Evolutionary conservation across 768 basidiomycete genomes (phyloP).

Genomic region (Neoboletus magnificus): DNA sequence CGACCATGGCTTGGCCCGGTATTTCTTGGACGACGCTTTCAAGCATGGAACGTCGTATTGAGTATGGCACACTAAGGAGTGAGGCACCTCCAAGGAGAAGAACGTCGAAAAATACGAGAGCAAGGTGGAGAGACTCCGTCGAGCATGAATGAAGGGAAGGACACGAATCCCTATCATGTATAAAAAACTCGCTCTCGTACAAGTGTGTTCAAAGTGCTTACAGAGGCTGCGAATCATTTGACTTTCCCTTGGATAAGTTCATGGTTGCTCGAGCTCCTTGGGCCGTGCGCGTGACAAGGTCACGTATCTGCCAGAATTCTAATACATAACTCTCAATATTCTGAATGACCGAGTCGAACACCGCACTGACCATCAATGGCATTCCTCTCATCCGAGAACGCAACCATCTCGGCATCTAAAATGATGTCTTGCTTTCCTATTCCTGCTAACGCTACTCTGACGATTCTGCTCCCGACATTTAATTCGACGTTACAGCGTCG

Average conservation of each 20-base stretch:
- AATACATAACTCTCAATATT: conserved; percentile 2
- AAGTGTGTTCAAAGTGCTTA: conserved; percentile 3
- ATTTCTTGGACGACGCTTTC: conserved; percentile 51
- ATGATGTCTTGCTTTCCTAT: conserved; percentile 43
- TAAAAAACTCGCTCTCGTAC: conserved; percentile 6
- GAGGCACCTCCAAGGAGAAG: conserved; percentile 63
- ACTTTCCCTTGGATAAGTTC: conserved; percentile 14
- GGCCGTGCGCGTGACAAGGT: conserved; percentile 57
- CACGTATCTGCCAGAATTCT: conserved; percentile 78
- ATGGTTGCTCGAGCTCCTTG: conserved; percentile 44
- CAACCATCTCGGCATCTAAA: conserved; percentile 89
- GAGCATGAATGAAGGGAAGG: conserved; percentile 42
- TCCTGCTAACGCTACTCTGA: conserved; percentile 55
- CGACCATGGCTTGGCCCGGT: conserved; percentile 63
- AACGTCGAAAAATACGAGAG: conserved; percentile 85
- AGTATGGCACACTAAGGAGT: conserved; percentile 55
- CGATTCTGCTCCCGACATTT: conserved; percentile 40
- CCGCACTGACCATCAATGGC: conserved; percentile 64
- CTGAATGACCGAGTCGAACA: not conserved
- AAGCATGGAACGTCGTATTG: conserved; percentile 55
- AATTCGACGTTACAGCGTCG: not conserved
- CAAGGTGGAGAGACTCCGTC: conserved; percentile 53
- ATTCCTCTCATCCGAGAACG: conserved; percentile 55
- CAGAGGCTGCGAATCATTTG: conserved; percentile 22
- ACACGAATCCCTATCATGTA: conserved; percentile 33